Percentiles rank a stretch among this genome's conserved stretches.
Conservation (phyloP, 495 filamentous ascomycete genomes). For the Clohesyomyces aquaticus region DNA sequence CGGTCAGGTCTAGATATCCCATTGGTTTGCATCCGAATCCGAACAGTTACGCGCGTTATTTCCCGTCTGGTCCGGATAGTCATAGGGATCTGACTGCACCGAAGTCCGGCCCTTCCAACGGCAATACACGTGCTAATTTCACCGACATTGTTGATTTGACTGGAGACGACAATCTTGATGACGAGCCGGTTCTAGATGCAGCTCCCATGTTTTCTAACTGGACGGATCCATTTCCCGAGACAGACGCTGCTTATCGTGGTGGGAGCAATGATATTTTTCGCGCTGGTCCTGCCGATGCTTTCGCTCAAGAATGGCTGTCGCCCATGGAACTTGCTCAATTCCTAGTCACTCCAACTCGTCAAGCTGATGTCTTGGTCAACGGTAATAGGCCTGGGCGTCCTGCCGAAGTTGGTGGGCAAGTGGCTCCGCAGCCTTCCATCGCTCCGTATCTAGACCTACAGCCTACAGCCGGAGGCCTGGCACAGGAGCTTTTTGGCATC, state of each 20-base stretch:
- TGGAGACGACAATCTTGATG: background rate
- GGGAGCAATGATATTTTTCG: background rate
- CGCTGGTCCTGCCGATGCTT: conserved; percentile 13
- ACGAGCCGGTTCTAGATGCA: background rate
- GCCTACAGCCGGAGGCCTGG: background rate
- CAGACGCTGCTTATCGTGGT: conserved; percentile 2
- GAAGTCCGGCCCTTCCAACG: background rate
- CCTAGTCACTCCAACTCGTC: conserved; percentile 9
- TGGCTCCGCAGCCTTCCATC: too few relatives aligned
- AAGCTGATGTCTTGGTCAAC: conserved; percentile 8
- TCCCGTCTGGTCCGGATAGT: too few relatives aligned
- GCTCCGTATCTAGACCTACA: too few relatives aligned
- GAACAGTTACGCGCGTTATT: too few relatives aligned
- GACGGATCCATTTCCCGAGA: conserved; percentile 22
- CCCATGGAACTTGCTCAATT: conserved; percentile 18
- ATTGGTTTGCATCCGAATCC: background rate
- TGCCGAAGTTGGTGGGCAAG: too few relatives aligned
- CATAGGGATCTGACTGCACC: too few relatives aligned
- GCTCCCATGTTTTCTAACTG: too few relatives aligned
- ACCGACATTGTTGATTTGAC: background rate
- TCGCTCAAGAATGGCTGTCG: conserved; percentile 26
- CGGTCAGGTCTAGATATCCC: background rate
- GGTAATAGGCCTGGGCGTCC: background rate
- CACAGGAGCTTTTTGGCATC: conserved; percentile 15
- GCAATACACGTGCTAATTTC: background rate